These are phyloP conservation scores for Trichoderma atrobrunneum DNA, from an alignment of 2,329 filamentous ascomycete species.

Conservation along the genomic window DNA sequence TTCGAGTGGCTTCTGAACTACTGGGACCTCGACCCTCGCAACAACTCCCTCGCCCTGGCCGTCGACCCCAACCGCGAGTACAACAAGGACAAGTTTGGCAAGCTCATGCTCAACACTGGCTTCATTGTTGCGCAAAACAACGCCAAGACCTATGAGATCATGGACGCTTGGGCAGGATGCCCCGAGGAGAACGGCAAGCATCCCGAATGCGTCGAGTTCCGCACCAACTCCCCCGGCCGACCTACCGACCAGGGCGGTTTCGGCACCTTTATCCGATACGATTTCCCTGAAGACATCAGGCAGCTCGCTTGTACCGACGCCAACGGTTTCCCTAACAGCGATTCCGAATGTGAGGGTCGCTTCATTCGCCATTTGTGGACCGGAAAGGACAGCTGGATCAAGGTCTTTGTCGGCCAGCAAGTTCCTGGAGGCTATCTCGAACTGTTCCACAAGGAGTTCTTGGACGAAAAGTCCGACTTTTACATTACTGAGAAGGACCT, in stretches of 20 bases:
- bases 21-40: constrained; percentile 40
- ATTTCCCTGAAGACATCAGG: constrained; percentile 40
- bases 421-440: constrained; percentile 37
- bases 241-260: constrained; percentile 46
- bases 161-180: constrained; percentile 48
- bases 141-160: constrained; percentile 45
- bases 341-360: constrained; percentile 38
- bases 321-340: constrained; percentile 42
- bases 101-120: constrained; percentile 49
- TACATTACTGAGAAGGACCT: constrained; percentile 38
- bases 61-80: constrained; percentile 37
- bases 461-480: constrained; percentile 34
- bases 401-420: constrained; percentile 38
- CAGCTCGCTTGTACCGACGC: constrained; percentile 42
- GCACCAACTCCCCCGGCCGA: constrained; percentile 35
- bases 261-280: constrained; percentile 43
- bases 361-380: constrained; percentile 46
- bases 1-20: constrained; percentile 49
- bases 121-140: constrained; percentile 55
- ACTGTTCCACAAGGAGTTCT: constrained; percentile 37
- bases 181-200: constrained; percentile 39
- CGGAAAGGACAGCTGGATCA: constrained; percentile 40
- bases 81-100: constrained; percentile 41
- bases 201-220: constrained; percentile 40
- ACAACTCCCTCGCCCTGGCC: constrained; percentile 43